Percentiles rank a stretch among this genome's conserved stretches.
Evolutionary conservation across 2,329 filamentous ascomycete genomes (phyloP).

Genomic region (Penicillium sp.): DNA sequence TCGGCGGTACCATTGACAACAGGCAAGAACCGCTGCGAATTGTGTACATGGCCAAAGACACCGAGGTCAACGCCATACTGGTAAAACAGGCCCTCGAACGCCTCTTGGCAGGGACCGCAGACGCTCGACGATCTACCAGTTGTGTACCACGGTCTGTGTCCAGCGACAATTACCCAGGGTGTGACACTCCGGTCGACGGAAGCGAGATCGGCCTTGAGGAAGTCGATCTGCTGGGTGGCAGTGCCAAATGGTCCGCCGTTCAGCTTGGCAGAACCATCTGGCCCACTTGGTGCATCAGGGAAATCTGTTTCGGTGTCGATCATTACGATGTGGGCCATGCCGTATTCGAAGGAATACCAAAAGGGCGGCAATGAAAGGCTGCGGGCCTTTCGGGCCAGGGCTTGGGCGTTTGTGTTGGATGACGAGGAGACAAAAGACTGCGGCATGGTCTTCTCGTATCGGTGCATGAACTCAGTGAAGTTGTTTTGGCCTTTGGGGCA

Average conservation of each 20-base stretch:
- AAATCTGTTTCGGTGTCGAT: conserved; percentile 60
- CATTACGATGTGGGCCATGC: conserved; percentile 55
- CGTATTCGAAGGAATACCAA: conserved; percentile 62
- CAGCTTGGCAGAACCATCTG: conserved; percentile 42
- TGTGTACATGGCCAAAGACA: conserved; percentile 59
- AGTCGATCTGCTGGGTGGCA: conserved; percentile 51
- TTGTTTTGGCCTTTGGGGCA: conserved; percentile 53
- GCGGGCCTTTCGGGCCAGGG: conserved; percentile 47
- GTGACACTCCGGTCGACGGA: conserved; percentile 56
- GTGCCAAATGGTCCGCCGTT: conserved; percentile 52
- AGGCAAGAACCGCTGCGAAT: conserved; percentile 53
- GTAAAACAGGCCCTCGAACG: conserved; percentile 56
- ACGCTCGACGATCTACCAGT: conserved; percentile 24
- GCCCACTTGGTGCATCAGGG: conserved; percentile 47
- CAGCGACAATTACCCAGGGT: conserved; percentile 52
- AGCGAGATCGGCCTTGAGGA: conserved; percentile 55
- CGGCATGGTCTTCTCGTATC: conserved; percentile 55
- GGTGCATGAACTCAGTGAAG: conserved; percentile 59
- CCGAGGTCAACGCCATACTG: conserved; percentile 57
- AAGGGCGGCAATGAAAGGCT: conserved; percentile 52
- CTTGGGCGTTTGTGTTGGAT: conserved; percentile 39
- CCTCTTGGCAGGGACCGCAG: conserved; percentile 50
- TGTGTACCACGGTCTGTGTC: conserved; percentile 51
- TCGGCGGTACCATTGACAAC: conserved; percentile 38
- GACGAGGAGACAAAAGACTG: conserved; percentile 52